These are phyloP conservation scores for Alternaria gansuensis DNA, from an alignment of 2,329 filamentous ascomycete genomes.

Conservation along the genomic window DNA sequence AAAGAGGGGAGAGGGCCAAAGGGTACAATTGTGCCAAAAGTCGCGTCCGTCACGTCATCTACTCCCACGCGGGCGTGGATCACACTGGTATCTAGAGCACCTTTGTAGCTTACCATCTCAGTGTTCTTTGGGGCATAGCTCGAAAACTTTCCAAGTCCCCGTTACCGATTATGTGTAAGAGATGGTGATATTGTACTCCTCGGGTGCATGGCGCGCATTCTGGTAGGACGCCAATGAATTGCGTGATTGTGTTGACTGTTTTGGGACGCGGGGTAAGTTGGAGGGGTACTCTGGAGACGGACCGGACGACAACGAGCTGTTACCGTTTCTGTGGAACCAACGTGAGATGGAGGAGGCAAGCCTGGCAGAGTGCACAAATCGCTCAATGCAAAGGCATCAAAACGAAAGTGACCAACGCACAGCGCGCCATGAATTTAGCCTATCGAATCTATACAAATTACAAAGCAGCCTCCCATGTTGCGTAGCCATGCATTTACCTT, in stretches of 20 bases:
- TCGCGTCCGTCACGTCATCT: conserved; percentile 19
- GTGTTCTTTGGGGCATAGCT: not conserved
- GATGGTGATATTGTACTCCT: not conserved
- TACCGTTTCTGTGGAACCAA: not conserved
- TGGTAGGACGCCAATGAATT: conserved; percentile 3
- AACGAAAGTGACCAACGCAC: not conserved
- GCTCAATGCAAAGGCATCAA: not conserved
- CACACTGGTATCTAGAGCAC: not conserved
- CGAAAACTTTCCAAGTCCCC: not conserved
- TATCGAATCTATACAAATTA: conserved; percentile 12
- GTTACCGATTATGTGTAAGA: conserved; percentile 3
- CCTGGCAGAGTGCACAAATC: not conserved
- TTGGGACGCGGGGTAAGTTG: conserved; percentile 1
- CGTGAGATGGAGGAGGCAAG: not conserved
- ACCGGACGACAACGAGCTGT: not conserved
- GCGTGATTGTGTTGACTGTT: conserved; percentile 7
- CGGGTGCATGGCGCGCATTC: not conserved
- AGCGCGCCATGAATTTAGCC: conserved; percentile 10
- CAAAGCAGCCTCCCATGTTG: conserved; percentile 10
- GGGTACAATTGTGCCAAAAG: not conserved
- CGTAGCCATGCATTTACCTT: not conserved
- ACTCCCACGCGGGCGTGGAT: conserved; percentile 4
- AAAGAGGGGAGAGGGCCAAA: conserved; percentile 11
- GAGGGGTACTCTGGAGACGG: conserved; percentile 4
- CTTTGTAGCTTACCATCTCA: not conserved